Evolutionary conservation across 2,329 filamentous ascomycete species (phyloP).

Genomic region (Coniochaeta ligniaria): DNA sequence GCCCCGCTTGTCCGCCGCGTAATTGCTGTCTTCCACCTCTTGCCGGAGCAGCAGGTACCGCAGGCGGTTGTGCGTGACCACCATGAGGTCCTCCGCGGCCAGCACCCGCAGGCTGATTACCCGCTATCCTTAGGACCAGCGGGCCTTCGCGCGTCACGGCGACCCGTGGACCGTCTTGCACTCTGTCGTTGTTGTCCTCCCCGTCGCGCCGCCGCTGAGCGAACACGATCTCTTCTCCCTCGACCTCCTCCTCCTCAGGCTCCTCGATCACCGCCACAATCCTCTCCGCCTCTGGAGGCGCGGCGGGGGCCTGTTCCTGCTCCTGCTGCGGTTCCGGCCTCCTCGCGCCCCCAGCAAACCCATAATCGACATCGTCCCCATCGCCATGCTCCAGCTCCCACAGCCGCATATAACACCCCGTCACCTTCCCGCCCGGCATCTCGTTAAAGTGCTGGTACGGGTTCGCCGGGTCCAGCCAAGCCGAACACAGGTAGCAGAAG

Average conservation of each 20-base stretch:
- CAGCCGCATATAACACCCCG: conserved; percentile 72
- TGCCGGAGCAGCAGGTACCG: conserved; percentile 2
- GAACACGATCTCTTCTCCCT: conserved; percentile 15
- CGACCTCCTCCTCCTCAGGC: conserved; percentile 21
- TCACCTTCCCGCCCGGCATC: conserved; percentile 39
- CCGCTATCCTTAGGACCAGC: conserved; percentile 46
- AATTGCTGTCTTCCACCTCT: conserved; percentile 9
- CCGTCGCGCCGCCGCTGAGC: conserved; percentile 12
- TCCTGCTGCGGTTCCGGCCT: conserved; percentile 7
- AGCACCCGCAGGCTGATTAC: conserved; percentile 19
- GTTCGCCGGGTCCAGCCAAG: conserved; percentile 75
- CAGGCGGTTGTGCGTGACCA: conserved; percentile 15
- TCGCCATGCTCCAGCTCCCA: conserved; percentile 89
- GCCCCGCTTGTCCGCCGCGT: conserved; percentile 6
- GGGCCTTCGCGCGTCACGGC: conserved; percentile 49
- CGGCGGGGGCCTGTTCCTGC: background rate
- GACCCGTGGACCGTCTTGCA: conserved; percentile 17
- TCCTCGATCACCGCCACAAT: conserved; percentile 23
- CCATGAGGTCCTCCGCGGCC: conserved; percentile 19
- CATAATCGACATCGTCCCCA: conserved; percentile 42
- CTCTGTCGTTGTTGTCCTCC: conserved; percentile 11
- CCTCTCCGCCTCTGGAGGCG: conserved; percentile 2
- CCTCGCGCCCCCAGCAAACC: conserved; percentile 30
- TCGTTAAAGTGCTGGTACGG: conserved; percentile 88
- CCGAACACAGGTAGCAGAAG: conserved; percentile 89